A percentile compares a stretch with the other conserved stretches of the same genome.
Conservation (phyloP, 2,329 filamentous ascomycete species). For the Reticulascus tulasneorum region DNA sequence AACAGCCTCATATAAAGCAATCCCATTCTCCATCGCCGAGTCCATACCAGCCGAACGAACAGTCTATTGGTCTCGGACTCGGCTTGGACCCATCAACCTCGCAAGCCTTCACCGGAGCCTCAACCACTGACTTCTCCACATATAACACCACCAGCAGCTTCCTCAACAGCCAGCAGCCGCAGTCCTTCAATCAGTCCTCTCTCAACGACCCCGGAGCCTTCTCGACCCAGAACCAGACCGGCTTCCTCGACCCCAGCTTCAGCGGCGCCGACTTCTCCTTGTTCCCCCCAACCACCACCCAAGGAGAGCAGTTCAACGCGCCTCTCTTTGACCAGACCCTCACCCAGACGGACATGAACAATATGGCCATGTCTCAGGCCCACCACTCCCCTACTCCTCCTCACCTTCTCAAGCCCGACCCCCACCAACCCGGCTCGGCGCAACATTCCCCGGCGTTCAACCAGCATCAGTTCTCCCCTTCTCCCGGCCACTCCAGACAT, state of each 20-base stretch:
- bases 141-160: conserved; percentile 45
- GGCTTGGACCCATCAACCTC: conserved; percentile 48
- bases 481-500: conserved; percentile 50
- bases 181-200: conserved; percentile 32
- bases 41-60: conserved; percentile 48
- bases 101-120: conserved; percentile 34
- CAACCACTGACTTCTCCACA: conserved; percentile 41
- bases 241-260: conserved; percentile 49
- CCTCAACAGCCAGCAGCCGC: conserved; percentile 45
- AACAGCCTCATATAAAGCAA: conserved; percentile 63
- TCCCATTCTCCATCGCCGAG: conserved; percentile 61
- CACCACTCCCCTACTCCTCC: conserved; percentile 55
- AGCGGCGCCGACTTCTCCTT: conserved; percentile 59
- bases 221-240: conserved; percentile 35
- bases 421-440: conserved; percentile 39
- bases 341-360: conserved; percentile 43
- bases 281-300: conserved; percentile 48
- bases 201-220: conserved; percentile 37
- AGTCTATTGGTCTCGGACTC: conserved; percentile 53
- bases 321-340: conserved; percentile 55
- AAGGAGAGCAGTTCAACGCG: conserved; percentile 53
- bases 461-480: conserved; percentile 52
- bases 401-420: conserved; percentile 49
- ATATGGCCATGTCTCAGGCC: conserved; percentile 52
- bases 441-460: conserved; percentile 56